Base-by-base conservation (phyloP, 345 rosid genomes). In the Aethionema arabicum region DNA sequence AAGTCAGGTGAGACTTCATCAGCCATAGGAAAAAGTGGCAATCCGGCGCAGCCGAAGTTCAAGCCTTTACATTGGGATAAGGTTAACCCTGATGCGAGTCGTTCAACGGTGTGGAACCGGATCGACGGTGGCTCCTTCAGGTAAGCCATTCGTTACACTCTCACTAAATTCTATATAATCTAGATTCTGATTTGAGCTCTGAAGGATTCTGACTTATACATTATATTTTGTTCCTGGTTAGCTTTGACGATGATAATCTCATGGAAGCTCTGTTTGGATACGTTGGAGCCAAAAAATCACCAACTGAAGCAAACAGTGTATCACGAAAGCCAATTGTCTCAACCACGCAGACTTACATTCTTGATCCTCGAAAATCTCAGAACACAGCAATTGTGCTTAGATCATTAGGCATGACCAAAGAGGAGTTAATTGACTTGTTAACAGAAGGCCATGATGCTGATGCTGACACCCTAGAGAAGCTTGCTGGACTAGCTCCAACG, bases 51-150 rank as follows among this genome's bases (percentile, higher is more conserved):
- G 48, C 60, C 84, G 7, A 87, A 81, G 72, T 69, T 92, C 74
- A 89, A 83, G 85, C 93, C 98, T 32, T 63, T 89, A 73, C 98
- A 89, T 63, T 85, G 95, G 98, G 96, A 89, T 70, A 89, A 89
- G 61, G 71, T 89, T 44, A 79, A 82, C 32, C 76, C 76, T 61
- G 81, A 77, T 66, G 63, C 61, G 0, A 83, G 79, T 32, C 89
- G 68, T 60, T 86, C 98, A n/a, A 87, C 81, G 88, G 96, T 87
- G 60, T 89, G 98, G 98, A 79, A 89, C 69, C 75, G 81, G 40
- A 78, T 92, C 36, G 78, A 77, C 38, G 74, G 66, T 4, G 98
- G 98, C 32, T 92, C 96, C 38, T 87, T 92, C 64, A 79, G 79
- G 98, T 88, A 85, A 83, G 47, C 50, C 35, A 15, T 29, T 12